Conservation (phyloP, 1,139 yeast genomes). For the Komagataea norvegica region DNA sequence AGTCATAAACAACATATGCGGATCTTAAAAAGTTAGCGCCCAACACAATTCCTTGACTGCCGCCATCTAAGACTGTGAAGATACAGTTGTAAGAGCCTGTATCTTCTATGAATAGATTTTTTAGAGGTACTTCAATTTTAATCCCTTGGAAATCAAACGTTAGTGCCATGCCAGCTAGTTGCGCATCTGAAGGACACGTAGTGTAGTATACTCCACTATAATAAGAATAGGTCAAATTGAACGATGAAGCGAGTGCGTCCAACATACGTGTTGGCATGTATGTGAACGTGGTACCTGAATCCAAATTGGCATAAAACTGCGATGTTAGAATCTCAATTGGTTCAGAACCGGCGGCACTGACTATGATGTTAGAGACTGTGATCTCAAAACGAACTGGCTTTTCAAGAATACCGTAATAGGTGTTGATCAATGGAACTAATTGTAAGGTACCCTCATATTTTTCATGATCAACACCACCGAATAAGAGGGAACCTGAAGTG, state of each 20-base stretch:
- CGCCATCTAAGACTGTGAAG: conserved; percentile 31
- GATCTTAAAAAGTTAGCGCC: conserved; percentile 75
- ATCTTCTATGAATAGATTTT: conserved; percentile 14
- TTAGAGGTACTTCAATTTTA: conserved; percentile 34
- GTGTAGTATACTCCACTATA: conserved; percentile 19
- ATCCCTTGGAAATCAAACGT: conserved; percentile 51
- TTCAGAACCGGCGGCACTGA: conserved; percentile 21
- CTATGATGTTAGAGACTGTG: conserved; percentile 36
- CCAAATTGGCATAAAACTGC: conserved; percentile 47
- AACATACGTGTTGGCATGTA: conserved; percentile 45
- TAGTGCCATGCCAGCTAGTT: conserved; percentile 44
- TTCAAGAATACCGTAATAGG: conserved; percentile 24
- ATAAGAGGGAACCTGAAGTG: conserved; percentile 42
- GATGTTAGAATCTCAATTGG: conserved; percentile 27
- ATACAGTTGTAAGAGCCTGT: conserved; percentile 29
- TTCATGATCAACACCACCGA: conserved; percentile 56
- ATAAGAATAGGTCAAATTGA: conserved; percentile 36
- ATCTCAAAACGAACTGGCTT: conserved; percentile 40
- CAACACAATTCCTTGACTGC: conserved; percentile 36
- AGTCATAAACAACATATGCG: conserved; percentile 75
- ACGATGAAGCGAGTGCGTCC: conserved; percentile 33
- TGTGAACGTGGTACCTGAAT: conserved; percentile 65
- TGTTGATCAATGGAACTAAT: conserved; percentile 42
- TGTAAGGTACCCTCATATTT: conserved; percentile 45
- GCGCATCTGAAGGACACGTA: conserved; percentile 17